Base-by-base conservation (phyloP, 2,329 filamentous ascomycete species). In the Phoma sp. region DNA sequence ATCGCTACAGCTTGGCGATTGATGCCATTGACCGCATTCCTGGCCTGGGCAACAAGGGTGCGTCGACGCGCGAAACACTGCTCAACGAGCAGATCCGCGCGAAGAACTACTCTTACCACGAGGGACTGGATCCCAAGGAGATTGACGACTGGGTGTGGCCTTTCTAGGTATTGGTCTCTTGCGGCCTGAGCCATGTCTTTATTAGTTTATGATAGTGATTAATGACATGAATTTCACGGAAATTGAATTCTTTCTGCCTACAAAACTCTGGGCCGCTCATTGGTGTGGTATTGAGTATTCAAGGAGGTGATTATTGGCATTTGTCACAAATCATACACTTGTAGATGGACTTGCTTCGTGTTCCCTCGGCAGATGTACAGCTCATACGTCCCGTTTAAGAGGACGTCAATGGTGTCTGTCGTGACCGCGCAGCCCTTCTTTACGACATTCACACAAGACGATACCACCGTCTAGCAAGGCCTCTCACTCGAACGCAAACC, bases 1-100 rank as follows among this genome's bases (percentile, higher is more conserved):
- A 93, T 76, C 83, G 90, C 25, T 93, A 89, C 77, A 90, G 86
- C 63, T 77, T 93, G 33, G 89, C 90, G 9, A 91, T 93, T 57
- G 85, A 89, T 66, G 90, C 89, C 13, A 88, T 93, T 55, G 89
- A 92, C 65, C 82, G 84, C 59, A 83, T 91, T 66, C 79, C 81
- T 7, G 74, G 76, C 1, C 76, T 92, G 29, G 82, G 84, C 15
- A 91, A 91, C 76, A 84, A 80, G 50, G 88, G 85, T 1, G 77
- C 85, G 0, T 76, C 81, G 0, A 84, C 86, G 0, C 78, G 89
- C 22, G 88, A 92, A 77, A 78, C 78, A 51, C 78, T 93, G 63
- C 74, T 87, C 58, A 85, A 88, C 64, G 77, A 82, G 61, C 87
- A 89, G 79, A 85, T 91, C 63, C 77, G 78, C 45, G 87, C 86